Evolutionary conservation across 768 basidiomycete genomes (phyloP), one percentile per base, ranked within the genome.

Genomic region (Harrya chromipes): DNA sequence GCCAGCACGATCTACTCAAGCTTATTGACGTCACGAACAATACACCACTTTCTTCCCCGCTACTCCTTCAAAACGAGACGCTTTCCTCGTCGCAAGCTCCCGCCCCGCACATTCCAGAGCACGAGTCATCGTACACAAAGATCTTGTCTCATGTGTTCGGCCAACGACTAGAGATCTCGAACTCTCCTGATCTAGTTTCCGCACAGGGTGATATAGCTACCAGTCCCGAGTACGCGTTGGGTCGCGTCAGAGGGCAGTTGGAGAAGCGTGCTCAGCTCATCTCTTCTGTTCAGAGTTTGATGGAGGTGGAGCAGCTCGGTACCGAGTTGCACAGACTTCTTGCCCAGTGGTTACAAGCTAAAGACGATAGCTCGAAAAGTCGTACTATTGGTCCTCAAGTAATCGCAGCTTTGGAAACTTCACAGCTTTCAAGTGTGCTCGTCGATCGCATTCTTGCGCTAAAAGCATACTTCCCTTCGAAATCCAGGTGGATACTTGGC

Each of bases 401-500:
- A 42, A 69, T 80, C 31, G 56, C 73, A 20, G 66, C 65, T 21
- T 74, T 89, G 12, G 72, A 79, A 56, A 70, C 72, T 16, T 51
- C 74, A 1, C 56, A 71, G 16, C 40, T 69, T 41, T 52, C 66
- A 8, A 72, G 77, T 50, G 66, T 76, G 5, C 69, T 76, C 9
- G 81, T 79, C 5, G 70, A 81, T 35, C 76, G 75, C 24, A 76
- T 90, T 39, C 76, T 91, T 33, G 61, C 76, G 14, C 72, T 87
- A 11, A 76, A 77, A 35, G 69, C 79, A 17, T 80, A 84, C 57
- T 81, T 97, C 58, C 72, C 80, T 36, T 73, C 83, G 8, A 74
- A 74, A 33, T 93, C 90, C 7, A 78, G 90, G 50, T 99, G 97
- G 97, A 98, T 99, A 68, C 87, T 99, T 58, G 94, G 95, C 17